A percentile compares a stretch with the other conserved stretches of the same genome.
phyloP scores from a whole-genome alignment of 176 grass and related monocot species.

The Eremochloa ophiuroides region DNA sequence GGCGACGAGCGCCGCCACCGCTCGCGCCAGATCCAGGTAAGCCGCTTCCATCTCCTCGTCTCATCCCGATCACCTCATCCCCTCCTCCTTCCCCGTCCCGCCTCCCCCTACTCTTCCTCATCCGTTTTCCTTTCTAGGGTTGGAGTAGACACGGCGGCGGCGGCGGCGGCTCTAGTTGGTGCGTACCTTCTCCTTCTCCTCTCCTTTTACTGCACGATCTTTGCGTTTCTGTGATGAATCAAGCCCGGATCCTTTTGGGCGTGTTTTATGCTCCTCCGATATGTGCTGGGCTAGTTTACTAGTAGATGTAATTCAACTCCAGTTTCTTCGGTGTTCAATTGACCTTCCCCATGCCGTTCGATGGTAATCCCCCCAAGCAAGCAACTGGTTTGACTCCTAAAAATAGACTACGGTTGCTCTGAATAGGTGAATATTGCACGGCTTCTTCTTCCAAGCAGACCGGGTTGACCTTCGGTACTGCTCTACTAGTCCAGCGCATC shows the following conservation, averaged over 20 bases:
- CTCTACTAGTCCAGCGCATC: not conserved
- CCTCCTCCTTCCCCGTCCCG: too few relatives aligned
- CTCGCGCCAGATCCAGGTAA: too few relatives aligned
- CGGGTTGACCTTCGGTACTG: not conserved
- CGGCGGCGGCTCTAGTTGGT: too few relatives aligned
- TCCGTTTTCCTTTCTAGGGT: too few relatives aligned
- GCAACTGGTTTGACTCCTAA: conserved; percentile 10
- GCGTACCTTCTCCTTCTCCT: too few relatives aligned
- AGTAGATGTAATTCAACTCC: not conserved
- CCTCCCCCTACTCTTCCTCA: too few relatives aligned
- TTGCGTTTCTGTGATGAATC: not conserved
- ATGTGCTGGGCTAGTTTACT: not conserved
- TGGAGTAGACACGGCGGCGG: too few relatives aligned
- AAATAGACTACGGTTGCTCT: not conserved
- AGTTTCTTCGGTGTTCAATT: not conserved
- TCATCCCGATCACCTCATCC: too few relatives aligned
- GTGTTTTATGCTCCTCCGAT: not conserved
- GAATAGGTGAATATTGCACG: not conserved
- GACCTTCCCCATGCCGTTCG: not conserved
- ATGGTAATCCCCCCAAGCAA: too few relatives aligned
- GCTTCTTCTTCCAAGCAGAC: not conserved
- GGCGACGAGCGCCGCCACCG: too few relatives aligned
- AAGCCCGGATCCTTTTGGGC: not conserved
- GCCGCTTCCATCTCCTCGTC: too few relatives aligned
- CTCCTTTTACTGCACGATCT: not conserved